Evolutionary conservation across 1,284 basidiomycete species (phyloP).

Genomic region (Ceratobasidium sp.): DNA sequence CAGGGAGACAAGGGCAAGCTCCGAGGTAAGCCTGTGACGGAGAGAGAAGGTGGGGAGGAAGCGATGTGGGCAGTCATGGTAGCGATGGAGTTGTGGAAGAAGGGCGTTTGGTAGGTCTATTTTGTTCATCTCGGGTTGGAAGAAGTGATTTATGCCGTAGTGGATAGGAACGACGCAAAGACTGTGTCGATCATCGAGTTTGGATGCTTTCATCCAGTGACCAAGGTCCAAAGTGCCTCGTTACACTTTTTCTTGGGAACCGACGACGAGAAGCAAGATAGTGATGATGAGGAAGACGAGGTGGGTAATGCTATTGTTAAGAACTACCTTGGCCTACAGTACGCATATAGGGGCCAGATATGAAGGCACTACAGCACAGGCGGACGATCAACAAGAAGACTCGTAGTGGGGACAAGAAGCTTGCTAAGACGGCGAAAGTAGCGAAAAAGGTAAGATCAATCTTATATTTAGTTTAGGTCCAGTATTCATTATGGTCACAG

Average conservation of each 20-base stretch:
- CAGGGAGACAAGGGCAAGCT: slow-evolving; percentile 84
- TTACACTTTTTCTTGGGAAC: slow-evolving; percentile 97
- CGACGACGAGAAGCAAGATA: slow-evolving; percentile 76
- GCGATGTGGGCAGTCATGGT: slow-evolving; percentile 98
- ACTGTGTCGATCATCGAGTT: slow-evolving; percentile 93
- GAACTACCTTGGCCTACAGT: neutral
- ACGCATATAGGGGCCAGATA: slow-evolving; percentile 68
- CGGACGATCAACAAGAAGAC: slow-evolving; percentile 92
- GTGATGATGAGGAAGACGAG: slow-evolving; percentile 77
- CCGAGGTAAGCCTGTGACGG: slow-evolving; percentile 62
- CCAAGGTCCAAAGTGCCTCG: slow-evolving; percentile 95
- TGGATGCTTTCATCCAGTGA: slow-evolving; percentile 93
- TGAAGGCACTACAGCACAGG: slow-evolving; percentile 82
- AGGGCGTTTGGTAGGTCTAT: slow-evolving; percentile 83
- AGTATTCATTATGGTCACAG: slow-evolving; percentile 57
- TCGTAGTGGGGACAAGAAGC: slow-evolving; percentile 80
- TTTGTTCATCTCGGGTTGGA: neutral
- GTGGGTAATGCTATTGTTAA: slow-evolving; percentile 56
- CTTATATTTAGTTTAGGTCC: neutral
- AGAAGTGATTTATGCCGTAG: neutral
- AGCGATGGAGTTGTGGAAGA: slow-evolving; percentile 95
- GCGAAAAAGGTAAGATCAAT: slow-evolving; percentile 72
- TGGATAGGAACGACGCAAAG: slow-evolving; percentile 86
- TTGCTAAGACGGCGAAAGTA: slow-evolving; percentile 76
- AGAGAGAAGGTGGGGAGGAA: slow-evolving; percentile 76